Base-by-base conservation (phyloP, 257 asterid genomes). In the Solanum habrochaites region DNA sequence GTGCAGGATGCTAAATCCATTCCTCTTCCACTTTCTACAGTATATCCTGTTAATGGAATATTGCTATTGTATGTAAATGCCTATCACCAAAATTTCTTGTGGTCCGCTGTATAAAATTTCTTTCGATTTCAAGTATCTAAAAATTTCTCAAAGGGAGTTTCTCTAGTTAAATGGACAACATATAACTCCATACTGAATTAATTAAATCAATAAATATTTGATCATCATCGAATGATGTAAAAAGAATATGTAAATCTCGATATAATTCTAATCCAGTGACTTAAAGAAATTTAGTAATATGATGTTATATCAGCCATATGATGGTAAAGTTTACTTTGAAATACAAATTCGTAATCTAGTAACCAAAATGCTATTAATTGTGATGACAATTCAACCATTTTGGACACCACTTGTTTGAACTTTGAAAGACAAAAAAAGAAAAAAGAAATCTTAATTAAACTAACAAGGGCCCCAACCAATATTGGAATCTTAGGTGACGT, bases 401-500 rank as follows among this genome's bases (percentile, higher is more conserved):
- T 18, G 64, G 62, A 78, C 83, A 77, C 83, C 62, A 77, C 39
- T 78, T 25, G 64, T 43, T 78, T 47, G 8, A 25, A 78, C n/a
- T 40, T 40, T 75, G 85, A 47, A 29, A 29, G 27, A 37, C 31
- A 80, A 77, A 29, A 45, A 5, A 77, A 29, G 27, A 5, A 27
- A 47, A 80, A 73, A 11, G 27, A 73, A 37, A 37, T 37, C 47
- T 72, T 37, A 32, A 71, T 8, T 21, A n/a, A 20, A 73, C 3
- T 25, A 6, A 45, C 1, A 35, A 21, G 3, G 15, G 83, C 64
- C 1, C 83, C 83, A 40, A 78, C 9, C 2, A 29, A 39, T 49
- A 81, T 31, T 45, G 45, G 69, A 49, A 81, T 81, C 45, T 49
- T 29, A 18, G 27, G 84, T 81, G 70, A 47, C 69, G 85, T 49